Conservation (phyloP, 306 rosid genomes). For the Castanea sativa region DNA sequence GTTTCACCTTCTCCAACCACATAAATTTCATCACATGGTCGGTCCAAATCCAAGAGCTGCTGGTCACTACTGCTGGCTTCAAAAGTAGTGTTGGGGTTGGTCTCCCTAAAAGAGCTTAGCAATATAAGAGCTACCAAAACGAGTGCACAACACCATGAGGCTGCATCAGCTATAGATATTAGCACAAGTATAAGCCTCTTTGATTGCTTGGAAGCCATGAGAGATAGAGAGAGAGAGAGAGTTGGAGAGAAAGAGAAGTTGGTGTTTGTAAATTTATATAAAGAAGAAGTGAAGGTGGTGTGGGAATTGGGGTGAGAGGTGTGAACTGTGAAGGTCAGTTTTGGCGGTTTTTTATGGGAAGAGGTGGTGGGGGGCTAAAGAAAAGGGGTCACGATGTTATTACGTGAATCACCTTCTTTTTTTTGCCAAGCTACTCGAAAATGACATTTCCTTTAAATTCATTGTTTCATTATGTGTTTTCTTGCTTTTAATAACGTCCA, state of each 20-base stretch:
- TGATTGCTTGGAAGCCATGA: conserved; percentile 21
- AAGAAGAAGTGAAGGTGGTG: background rate
- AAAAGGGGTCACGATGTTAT: conserved; percentile 13
- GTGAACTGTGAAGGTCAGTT: conserved; percentile 11
- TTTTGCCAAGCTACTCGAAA: background rate
- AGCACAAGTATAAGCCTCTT: background rate
- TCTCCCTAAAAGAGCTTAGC: conserved; percentile 17
- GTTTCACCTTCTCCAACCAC: conserved; percentile 58
- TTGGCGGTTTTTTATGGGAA: conserved; percentile 31
- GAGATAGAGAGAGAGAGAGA: background rate
- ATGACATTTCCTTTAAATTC: background rate
- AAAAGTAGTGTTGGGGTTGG: background rate
- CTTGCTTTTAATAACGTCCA: background rate
- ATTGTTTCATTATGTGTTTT: background rate
- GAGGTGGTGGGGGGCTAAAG: conserved; percentile 6
- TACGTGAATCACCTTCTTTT: conserved; percentile 21
- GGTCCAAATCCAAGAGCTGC: background rate
- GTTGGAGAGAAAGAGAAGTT: background rate
- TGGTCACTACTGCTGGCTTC: background rate
- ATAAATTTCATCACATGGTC: conserved; percentile 52
- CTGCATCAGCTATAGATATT: conserved; percentile 31
- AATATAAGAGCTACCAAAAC: conserved; percentile 31
- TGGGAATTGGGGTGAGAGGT: background rate
- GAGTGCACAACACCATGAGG: conserved; percentile 45
- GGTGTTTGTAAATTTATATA: conserved; percentile 16